Evolutionary conservation across 2,329 filamentous ascomycete genomes (phyloP).

Genomic region (Talaromyces atroroseus): DNA sequence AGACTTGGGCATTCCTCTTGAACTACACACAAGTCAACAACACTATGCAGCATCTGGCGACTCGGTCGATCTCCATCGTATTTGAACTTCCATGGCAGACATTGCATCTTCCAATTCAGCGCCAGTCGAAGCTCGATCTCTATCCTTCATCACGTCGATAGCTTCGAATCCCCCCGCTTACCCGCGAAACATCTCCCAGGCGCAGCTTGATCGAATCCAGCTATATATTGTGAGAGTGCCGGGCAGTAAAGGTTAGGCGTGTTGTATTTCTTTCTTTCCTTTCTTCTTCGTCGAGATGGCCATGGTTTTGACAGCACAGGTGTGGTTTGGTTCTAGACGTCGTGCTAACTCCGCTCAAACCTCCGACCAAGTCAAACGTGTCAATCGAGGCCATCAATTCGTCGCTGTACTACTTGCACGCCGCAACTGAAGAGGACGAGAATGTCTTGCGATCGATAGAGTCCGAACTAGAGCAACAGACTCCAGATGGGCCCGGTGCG

Average conservation of each 20-base stretch:
- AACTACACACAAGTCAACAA: not conserved
- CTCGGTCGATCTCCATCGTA: not conserved
- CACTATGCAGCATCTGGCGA: not conserved
- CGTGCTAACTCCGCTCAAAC: constrained; percentile 86
- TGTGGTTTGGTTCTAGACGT: constrained; percentile 58
- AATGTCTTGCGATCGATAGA: constrained; percentile 29
- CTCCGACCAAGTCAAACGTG: constrained; percentile 73
- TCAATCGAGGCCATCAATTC: constrained; percentile 79
- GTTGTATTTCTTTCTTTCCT: not conserved
- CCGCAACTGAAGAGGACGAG: constrained; percentile 59
- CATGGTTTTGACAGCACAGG: constrained; percentile 13
- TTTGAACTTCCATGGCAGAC: constrained; percentile 11
- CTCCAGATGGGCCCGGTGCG: not conserved
- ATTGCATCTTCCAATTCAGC: not conserved
- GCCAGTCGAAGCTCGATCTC: constrained; percentile 71
- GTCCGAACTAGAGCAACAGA: constrained; percentile 31
- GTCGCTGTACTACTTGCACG: constrained; percentile 87
- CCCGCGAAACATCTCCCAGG: constrained; percentile 67
- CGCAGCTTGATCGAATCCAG: constrained; percentile 64
- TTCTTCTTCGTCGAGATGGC: not conserved
- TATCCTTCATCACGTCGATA: constrained; percentile 71
- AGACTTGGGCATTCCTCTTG: not conserved
- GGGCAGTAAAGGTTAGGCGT: constrained; percentile 66
- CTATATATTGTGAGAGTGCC: constrained; percentile 93
- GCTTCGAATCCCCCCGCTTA: constrained; percentile 84